Percentiles rank a stretch among this genome's conserved stretches.
These are phyloP conservation scores for Rosellinia necatrix DNA, from an alignment of 2,329 filamentous ascomycete species.

Conservation along the genomic window DNA sequence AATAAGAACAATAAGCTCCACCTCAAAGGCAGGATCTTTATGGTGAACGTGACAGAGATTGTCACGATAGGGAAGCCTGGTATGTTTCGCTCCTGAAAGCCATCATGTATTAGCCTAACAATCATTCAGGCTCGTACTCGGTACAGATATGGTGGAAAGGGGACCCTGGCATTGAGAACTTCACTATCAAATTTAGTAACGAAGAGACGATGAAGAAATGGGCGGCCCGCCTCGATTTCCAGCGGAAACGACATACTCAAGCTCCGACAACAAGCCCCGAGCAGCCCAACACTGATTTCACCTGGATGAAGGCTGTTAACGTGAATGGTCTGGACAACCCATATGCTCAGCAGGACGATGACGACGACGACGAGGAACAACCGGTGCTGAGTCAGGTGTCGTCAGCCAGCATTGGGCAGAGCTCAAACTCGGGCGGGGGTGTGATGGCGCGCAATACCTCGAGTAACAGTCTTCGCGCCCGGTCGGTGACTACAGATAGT, in stretches of 20 bases:
- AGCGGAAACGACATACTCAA: slow-evolving; percentile 68
- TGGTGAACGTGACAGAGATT: slow-evolving; percentile 98
- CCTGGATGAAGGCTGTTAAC: slow-evolving; percentile 78
- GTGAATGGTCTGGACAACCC: slow-evolving; percentile 76
- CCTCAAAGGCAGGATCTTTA: slow-evolving; percentile 96
- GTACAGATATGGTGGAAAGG: slow-evolving; percentile 99
- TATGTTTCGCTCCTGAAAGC: slow-evolving; percentile 50
- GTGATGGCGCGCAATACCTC: slow-evolving; percentile 70
- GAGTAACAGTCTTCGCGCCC: slow-evolving; percentile 73
- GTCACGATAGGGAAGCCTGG: slow-evolving; percentile 85
- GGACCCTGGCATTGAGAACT: slow-evolving; percentile 93
- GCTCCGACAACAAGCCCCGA: slow-evolving; percentile 53
- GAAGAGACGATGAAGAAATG: slow-evolving; percentile 95
- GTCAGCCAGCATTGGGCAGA: slow-evolving; percentile 43
- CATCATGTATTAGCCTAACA: slow-evolving; percentile 19
- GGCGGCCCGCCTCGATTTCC: slow-evolving; percentile 77
- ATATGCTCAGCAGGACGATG: slow-evolving; percentile 69
- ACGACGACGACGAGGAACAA: slow-evolving; percentile 58
- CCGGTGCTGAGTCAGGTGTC: slow-evolving; percentile 35
- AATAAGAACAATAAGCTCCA: slow-evolving; percentile 82
- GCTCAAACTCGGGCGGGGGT: slow-evolving; percentile 42
- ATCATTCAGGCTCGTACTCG: slow-evolving; percentile 76
- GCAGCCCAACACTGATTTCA: slow-evolving; percentile 72
- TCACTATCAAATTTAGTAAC: slow-evolving; percentile 89
- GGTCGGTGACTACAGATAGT: slow-evolving; percentile 77